A percentile compares a stretch with the other conserved stretches of the same genome.
These are phyloP conservation scores for Phytophthora lateralis DNA, from an alignment of 352 stramenopile species.

Conservation along the genomic window DNA sequence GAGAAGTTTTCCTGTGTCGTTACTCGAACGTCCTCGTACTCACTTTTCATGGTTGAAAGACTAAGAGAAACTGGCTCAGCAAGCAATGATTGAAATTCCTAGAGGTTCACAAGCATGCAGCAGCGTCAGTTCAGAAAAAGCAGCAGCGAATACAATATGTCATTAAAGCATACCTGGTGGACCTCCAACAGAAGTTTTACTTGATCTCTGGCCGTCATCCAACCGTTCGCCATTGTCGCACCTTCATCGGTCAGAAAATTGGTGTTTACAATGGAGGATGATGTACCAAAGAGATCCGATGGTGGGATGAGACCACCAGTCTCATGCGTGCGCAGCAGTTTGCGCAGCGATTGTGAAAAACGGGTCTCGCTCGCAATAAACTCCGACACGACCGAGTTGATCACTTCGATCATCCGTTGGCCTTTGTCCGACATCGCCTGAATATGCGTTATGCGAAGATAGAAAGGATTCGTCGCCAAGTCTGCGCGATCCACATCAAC, in stretches of 20 bases:
- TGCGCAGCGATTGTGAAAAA: conserved; percentile 57
- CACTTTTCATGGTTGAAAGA: conserved; percentile 77
- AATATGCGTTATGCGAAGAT: conserved; percentile 68
- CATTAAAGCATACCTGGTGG: conserved; percentile 44
- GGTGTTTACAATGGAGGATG: conserved; percentile 28
- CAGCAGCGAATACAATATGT: not conserved
- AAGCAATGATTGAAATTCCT: conserved; percentile 83
- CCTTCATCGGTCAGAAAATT: conserved; percentile 53
- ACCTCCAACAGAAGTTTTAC: conserved; percentile 63
- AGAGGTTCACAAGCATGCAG: not conserved
- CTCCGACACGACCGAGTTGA: conserved; percentile 58
- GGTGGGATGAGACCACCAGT: conserved; percentile 23
- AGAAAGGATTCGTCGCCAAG: conserved; percentile 64
- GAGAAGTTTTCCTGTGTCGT: conserved; percentile 73
- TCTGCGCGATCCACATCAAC: conserved; percentile 53
- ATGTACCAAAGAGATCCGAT: conserved; percentile 52
- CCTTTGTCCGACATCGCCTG: conserved; percentile 73
- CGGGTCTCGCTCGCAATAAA: conserved; percentile 63
- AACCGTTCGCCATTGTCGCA: conserved; percentile 56
- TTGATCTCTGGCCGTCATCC: conserved; percentile 67
- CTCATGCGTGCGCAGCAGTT: conserved; percentile 62
- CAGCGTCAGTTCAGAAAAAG: conserved; percentile 1
- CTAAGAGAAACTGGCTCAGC: conserved; percentile 74
- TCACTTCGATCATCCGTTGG: conserved; percentile 57
- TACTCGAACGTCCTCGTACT: conserved; percentile 67